Evolutionary conservation across 192 early-diverging fungal genomes (phyloP).

Genomic region (Coemansia sp.): DNA sequence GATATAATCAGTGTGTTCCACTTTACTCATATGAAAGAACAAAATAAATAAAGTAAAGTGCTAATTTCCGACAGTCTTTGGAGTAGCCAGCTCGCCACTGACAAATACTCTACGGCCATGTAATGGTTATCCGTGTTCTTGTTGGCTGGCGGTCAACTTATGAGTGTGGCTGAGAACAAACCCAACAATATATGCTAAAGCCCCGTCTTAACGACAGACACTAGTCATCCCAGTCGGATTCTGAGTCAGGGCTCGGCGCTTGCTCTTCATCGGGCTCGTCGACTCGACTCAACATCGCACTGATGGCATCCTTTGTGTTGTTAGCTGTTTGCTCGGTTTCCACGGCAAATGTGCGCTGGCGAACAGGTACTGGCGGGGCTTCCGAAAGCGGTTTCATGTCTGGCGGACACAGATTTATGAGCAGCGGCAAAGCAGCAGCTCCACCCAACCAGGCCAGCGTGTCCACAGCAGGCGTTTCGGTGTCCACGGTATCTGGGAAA

Average conservation of each 20-base stretch:
- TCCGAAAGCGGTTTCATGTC: constrained; percentile 55
- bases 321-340: constrained; percentile 12
- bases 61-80: constrained; percentile 7
- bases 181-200: neutral
- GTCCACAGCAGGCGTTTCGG: constrained; percentile 52
- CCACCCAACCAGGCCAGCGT: constrained; percentile 60
- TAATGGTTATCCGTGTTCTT: no score
- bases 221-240: constrained; percentile 24
- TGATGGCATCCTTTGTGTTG: constrained; percentile 41
- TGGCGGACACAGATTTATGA: constrained; percentile 45
- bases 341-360: constrained; percentile 6
- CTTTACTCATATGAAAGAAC: neutral
- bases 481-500: constrained; percentile 66
- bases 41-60: neutral
- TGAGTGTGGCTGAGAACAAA: no score
- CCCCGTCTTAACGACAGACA: neutral
- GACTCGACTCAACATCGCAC: constrained; percentile 31
- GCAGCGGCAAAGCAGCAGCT: constrained; percentile 7
- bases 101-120: constrained; percentile 10
- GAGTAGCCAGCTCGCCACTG: constrained; percentile 27
- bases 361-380: constrained; percentile 36
- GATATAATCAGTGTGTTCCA: no score
- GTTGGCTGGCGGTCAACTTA: no score
- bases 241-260: constrained; percentile 3
- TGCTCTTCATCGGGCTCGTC: constrained; percentile 14